These are phyloP conservation scores for Tillandsia fasciculata DNA, from an alignment of 176 grass and related monocot species.

Conservation along the genomic window DNA sequence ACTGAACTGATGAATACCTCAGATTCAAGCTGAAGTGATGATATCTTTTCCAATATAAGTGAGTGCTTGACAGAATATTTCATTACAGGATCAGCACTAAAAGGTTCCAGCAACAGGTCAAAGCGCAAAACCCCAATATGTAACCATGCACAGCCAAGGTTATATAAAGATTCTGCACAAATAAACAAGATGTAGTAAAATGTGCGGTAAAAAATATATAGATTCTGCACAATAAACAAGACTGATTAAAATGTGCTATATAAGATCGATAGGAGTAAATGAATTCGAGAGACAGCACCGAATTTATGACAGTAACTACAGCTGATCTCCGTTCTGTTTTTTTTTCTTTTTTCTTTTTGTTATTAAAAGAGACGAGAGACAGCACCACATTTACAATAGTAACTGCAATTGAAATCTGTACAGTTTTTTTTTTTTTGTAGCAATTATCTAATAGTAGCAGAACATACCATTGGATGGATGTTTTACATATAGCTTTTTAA, in stretches of 20 bases:
- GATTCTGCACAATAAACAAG: not conserved
- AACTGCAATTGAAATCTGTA: too few relatives aligned
- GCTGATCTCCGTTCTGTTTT: too few relatives aligned
- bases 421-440: not conserved
- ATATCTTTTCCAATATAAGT: constrained; percentile 65
- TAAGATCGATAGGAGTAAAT: constrained; percentile 3
- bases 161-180: constrained; percentile 55
- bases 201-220: not conserved
- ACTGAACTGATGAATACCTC: constrained; percentile 38
- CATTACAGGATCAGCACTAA: constrained; percentile 62
- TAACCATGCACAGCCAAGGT: constrained; percentile 81
- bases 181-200: constrained; percentile 16
- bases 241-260: not conserved
- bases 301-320: too few relatives aligned
- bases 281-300: not conserved
- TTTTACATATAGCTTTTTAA: constrained; percentile 54
- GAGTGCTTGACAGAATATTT: constrained; percentile 59
- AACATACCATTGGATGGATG: constrained; percentile 28
- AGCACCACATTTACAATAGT: too few relatives aligned
- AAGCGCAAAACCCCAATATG: constrained; percentile 78
- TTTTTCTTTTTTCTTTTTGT: too few relatives aligned
- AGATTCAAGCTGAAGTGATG: constrained; percentile 48
- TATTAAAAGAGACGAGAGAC: too few relatives aligned
- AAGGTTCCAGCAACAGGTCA: constrained; percentile 59
- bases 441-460: not conserved